These are phyloP conservation scores for Ocimum tenuiflorum DNA, from an alignment of 257 asterid species.

Conservation along the genomic window DNA sequence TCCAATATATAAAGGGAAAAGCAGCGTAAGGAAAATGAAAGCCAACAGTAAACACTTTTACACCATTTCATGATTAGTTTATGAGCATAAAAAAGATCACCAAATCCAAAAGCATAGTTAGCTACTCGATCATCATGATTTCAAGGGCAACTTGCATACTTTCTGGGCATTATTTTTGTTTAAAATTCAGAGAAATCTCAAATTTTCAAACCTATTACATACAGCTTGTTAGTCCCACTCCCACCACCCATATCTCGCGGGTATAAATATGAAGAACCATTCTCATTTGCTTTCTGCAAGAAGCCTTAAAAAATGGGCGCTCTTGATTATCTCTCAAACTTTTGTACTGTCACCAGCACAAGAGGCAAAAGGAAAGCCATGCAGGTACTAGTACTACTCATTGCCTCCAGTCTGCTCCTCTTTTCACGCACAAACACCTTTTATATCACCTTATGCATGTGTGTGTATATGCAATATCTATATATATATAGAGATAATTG, in stretches of 20 bases:
- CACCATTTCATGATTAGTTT: constrained; percentile 31
- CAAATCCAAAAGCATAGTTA: constrained; percentile 35
- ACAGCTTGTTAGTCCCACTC: constrained; percentile 35
- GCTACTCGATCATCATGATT: constrained; percentile 42
- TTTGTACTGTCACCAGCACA: constrained; percentile 62
- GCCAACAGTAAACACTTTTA: constrained; percentile 55
- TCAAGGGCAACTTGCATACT: constrained; percentile 37
- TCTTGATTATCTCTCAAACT: constrained; percentile 74
- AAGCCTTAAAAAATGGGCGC: constrained; percentile 57
- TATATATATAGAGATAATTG: too few species aligned
- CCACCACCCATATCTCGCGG: neutral
- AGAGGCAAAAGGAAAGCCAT: constrained; percentile 58
- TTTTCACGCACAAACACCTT: constrained; percentile 16
- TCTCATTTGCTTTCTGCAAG: constrained; percentile 20
- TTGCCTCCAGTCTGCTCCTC: too few species aligned
- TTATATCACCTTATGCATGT: too few species aligned
- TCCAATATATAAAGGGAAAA: constrained; percentile 26
- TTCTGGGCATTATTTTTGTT: constrained; percentile 20
- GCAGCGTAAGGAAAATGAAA: constrained; percentile 48
- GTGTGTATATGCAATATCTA: too few species aligned
- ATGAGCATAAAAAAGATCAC: constrained; percentile 23
- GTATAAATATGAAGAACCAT: constrained; percentile 24
- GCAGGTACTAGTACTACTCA: constrained; percentile 44
- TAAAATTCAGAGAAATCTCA: neutral
- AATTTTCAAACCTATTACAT: neutral